Conservation (phyloP, 768 basidiomycete genomes). For the Lentinula edodes region DNA sequence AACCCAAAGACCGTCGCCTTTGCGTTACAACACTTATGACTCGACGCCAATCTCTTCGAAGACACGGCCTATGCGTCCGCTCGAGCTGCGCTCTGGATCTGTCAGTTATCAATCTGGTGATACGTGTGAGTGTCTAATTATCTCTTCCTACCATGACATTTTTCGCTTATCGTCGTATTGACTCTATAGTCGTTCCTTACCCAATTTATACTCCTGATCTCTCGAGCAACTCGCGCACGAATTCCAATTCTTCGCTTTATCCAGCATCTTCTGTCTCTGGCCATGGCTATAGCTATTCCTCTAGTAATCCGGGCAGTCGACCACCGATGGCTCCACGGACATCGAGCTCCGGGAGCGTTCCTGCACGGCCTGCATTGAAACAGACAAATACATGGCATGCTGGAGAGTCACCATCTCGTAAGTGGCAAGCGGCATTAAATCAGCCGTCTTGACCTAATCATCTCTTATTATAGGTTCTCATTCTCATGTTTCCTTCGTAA, state of each 20-base stretch:
- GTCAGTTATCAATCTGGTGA: conserved; percentile 19
- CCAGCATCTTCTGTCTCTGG: conserved; percentile 10
- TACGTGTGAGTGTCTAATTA: conserved; percentile 1
- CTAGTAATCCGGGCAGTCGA: conserved; percentile 10
- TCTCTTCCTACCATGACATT: background rate
- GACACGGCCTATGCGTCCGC: conserved; percentile 20
- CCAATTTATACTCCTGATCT: conserved; percentile 21
- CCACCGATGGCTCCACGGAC: conserved; percentile 29
- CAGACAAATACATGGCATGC: conserved; percentile 43
- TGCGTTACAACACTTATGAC: conserved; percentile 34
- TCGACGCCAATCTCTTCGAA: conserved; percentile 14
- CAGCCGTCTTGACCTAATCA: background rate
- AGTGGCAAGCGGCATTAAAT: background rate
- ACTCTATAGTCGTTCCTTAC: conserved; percentile 15
- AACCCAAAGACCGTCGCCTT: conserved; percentile 31
- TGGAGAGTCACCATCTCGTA: conserved; percentile 29
- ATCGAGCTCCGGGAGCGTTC: conserved; percentile 34
- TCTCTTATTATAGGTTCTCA: conserved; percentile 14
- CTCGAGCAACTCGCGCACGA: conserved; percentile 6
- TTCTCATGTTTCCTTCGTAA: conserved; percentile 27
- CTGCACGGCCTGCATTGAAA: conserved; percentile 39
- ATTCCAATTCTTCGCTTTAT: conserved; percentile 8
- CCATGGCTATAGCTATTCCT: conserved; percentile 20
- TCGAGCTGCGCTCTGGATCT: conserved; percentile 25
- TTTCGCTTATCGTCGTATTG: background rate